Evolutionary conservation across 2,329 filamentous ascomycete genomes (phyloP).

Genomic region (Polychaeton citri): DNA sequence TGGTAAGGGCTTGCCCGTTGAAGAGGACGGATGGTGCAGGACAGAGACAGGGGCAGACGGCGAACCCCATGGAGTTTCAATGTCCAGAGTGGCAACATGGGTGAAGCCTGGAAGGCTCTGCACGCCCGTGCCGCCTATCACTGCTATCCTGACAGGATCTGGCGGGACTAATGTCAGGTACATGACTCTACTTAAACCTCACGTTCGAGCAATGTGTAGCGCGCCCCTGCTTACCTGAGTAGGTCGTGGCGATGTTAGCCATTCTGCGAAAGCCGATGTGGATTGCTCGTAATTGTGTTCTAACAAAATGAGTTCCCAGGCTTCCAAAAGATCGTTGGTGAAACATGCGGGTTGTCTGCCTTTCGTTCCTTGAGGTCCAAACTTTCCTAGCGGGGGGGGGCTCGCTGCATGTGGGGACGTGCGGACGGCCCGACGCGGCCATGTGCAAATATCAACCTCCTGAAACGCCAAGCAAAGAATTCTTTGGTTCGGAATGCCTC

Average conservation of each 20-base stretch:
- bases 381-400: too few species aligned
- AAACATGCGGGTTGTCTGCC: too few species aligned
- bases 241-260: conserved; percentile 20
- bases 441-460: too few species aligned
- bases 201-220: background rate
- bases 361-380: too few species aligned
- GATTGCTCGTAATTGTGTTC: too few species aligned
- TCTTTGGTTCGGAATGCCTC: too few species aligned
- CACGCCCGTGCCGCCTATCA: conserved; percentile 68
- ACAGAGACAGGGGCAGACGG: conserved; percentile 71
- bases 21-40: conserved; percentile 68
- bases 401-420: too few species aligned
- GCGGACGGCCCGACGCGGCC: too few species aligned
- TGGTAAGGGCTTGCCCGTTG: conserved; percentile 45
- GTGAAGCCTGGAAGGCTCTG: conserved; percentile 76
- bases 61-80: conserved; percentile 76
- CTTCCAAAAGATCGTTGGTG: too few species aligned
- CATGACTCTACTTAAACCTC: background rate
- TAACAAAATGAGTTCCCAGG: too few species aligned
- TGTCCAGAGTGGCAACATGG: conserved; percentile 64
- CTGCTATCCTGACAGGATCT: conserved; percentile 38
- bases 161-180: conserved; percentile 1
- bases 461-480: too few species aligned
- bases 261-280: conserved; percentile 23
- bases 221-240: conserved; percentile 12